Conservation (phyloP, 345 rosid species). For the Eucalyptus urophylla region DNA sequence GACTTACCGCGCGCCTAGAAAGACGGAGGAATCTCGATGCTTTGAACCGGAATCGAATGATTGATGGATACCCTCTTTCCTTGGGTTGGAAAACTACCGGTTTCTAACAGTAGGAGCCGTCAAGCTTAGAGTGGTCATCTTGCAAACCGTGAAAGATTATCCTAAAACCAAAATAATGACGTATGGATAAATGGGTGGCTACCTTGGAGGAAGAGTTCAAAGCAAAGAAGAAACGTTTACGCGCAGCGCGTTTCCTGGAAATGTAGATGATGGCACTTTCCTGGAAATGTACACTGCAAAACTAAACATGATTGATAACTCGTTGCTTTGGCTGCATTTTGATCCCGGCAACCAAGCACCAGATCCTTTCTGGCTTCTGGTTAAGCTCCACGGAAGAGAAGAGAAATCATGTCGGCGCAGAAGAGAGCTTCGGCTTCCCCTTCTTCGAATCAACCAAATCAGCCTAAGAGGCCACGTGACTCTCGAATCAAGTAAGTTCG, state of each 20-base stretch:
- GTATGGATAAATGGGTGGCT: background rate
- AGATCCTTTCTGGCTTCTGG: background rate
- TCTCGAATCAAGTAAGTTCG: background rate
- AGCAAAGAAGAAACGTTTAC: background rate
- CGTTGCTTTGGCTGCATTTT: background rate
- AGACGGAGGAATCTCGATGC: background rate
- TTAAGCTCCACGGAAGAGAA: background rate
- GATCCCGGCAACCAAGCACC: background rate
- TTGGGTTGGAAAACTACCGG: background rate
- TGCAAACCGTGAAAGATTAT: background rate
- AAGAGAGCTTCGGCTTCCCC: background rate
- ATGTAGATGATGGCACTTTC: background rate
- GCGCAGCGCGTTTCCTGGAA: background rate
- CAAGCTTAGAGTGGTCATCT: background rate
- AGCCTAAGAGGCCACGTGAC: background rate
- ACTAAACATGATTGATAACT: background rate
- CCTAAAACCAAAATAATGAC: background rate
- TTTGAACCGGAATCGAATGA: background rate
- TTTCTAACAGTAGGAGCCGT: background rate
- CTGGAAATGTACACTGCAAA: background rate
- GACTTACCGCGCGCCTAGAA: background rate
- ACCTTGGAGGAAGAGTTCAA: background rate
- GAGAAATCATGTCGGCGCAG: background rate
- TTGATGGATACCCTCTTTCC: background rate
- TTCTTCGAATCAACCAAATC: background rate